A percentile compares a stretch with the other conserved stretches of the same genome.
phyloP scores from a whole-genome alignment of 768 basidiomycete species.

The Asterophora lycoperdoides region DNA sequence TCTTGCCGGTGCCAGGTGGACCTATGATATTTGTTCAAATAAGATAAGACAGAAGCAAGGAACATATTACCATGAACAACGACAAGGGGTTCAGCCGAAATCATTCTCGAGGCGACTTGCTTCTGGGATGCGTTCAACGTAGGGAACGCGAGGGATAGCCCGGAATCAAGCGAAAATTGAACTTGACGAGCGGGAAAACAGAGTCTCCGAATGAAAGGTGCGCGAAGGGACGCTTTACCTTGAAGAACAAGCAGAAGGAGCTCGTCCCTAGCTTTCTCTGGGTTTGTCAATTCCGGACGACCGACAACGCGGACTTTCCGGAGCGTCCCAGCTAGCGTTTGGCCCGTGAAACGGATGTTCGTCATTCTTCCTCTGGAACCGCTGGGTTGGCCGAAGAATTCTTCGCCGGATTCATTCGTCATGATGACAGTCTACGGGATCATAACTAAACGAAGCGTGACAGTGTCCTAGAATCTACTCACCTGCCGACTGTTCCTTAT shows the following conservation, averaged over 20 bases:
- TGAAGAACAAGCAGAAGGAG: slow-evolving; percentile 34
- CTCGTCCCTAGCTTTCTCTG: slow-evolving; percentile 36
- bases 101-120: slow-evolving; percentile 33
- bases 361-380: slow-evolving; percentile 32
- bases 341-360: slow-evolving; percentile 24
- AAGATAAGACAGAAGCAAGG: not conserved
- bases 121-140: slow-evolving; percentile 36
- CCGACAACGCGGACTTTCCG: slow-evolving; percentile 37
- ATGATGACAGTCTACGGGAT: slow-evolving; percentile 26
- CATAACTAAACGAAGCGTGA: not conserved
- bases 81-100: slow-evolving; percentile 26
- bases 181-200: slow-evolving; percentile 34
- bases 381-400: slow-evolving; percentile 29
- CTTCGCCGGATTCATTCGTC: slow-evolving; percentile 27
- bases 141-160: not conserved
- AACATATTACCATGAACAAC: slow-evolving; percentile 34
- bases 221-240: slow-evolving; percentile 26
- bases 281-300: slow-evolving; percentile 32
- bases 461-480: not conserved
- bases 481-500: slow-evolving; percentile 36
- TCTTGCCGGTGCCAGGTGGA: slow-evolving; percentile 53
- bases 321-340: slow-evolving; percentile 20
- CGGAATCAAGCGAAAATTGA: not conserved
- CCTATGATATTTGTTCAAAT: slow-evolving; percentile 23
- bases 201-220: slow-evolving; percentile 32